Percentiles rank a stretch among this genome's conserved stretches.
phyloP scores from a whole-genome alignment of 2,329 filamentous ascomycete genomes.

The Penicillium rolfsii region DNA sequence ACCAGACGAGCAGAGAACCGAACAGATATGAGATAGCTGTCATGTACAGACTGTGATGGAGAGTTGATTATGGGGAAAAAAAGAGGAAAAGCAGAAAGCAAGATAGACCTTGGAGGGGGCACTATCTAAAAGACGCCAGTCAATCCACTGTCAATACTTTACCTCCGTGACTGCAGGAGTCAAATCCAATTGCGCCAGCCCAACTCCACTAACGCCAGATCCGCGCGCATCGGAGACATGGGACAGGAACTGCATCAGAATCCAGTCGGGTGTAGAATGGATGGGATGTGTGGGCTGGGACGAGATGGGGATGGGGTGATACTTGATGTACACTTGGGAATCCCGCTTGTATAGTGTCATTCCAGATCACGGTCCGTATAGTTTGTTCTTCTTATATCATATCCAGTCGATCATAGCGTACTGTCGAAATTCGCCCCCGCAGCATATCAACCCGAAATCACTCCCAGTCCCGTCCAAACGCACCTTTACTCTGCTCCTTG shows the following conservation, averaged over 20 bases:
- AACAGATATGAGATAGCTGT: background rate
- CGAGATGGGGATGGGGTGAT: background rate
- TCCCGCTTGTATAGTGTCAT: background rate
- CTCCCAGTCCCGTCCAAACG: background rate
- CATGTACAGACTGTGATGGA: background rate
- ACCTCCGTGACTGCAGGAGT: background rate
- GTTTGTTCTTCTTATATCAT: background rate
- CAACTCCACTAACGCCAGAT: conserved; percentile 27
- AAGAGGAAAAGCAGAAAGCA: background rate
- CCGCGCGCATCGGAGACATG: conserved; percentile 22
- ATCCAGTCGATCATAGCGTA: too few species aligned
- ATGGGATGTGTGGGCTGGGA: background rate
- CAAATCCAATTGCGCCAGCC: background rate
- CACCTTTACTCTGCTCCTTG: conserved; percentile 18
- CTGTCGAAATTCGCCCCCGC: too few species aligned
- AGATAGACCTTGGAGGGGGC: background rate
- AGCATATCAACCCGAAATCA: conserved; percentile 5
- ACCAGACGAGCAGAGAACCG: background rate
- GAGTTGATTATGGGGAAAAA: background rate
- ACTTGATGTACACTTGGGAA: background rate
- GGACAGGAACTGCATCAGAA: background rate
- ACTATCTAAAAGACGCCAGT: background rate
- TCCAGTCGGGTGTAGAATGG: background rate
- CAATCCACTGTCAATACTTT: background rate
- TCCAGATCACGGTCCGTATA: background rate